Evolutionary conservation across 106 monocot species (phyloP).

Genomic region (Dactylorhiza incarnata): DNA sequence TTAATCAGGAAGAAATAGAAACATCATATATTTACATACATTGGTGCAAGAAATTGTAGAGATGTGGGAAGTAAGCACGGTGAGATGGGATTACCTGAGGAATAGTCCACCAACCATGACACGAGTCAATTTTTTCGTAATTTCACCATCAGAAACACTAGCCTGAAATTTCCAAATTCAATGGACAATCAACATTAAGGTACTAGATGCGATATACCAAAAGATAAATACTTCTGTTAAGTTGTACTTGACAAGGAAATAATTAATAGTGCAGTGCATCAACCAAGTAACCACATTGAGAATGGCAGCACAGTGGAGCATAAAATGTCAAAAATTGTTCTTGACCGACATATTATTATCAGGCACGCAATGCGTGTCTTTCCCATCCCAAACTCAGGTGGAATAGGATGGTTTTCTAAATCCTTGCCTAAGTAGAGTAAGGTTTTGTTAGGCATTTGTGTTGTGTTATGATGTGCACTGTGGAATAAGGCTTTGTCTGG

Average conservation of each 20-base stretch:
- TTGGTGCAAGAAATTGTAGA: not conserved
- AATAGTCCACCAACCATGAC: conserved; percentile 88
- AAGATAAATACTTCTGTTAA: not conserved
- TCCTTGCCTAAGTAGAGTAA: no score
- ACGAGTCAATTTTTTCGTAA: conserved; percentile 53
- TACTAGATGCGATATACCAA: not conserved
- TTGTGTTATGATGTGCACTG: no score
- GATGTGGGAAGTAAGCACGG: not conserved
- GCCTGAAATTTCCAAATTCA: conserved; percentile 32
- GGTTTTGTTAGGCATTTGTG: no score
- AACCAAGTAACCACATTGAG: not conserved
- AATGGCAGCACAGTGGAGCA: not conserved
- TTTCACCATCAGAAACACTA: conserved; percentile 77
- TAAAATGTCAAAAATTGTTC: not conserved
- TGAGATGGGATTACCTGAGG: conserved; percentile 43
- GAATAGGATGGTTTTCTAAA: no score
- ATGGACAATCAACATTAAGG: not conserved
- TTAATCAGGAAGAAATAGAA: not conserved
- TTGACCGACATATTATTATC: not conserved
- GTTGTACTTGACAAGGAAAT: not conserved
- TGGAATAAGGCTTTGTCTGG: no score
- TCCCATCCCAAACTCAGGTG: no score
- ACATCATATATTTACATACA: not conserved
- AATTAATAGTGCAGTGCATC: not conserved
- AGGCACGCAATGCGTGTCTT: no score